phyloP scores from a whole-genome alignment of 805 yeast species.

The Suhomyces pyralidae region DNA sequence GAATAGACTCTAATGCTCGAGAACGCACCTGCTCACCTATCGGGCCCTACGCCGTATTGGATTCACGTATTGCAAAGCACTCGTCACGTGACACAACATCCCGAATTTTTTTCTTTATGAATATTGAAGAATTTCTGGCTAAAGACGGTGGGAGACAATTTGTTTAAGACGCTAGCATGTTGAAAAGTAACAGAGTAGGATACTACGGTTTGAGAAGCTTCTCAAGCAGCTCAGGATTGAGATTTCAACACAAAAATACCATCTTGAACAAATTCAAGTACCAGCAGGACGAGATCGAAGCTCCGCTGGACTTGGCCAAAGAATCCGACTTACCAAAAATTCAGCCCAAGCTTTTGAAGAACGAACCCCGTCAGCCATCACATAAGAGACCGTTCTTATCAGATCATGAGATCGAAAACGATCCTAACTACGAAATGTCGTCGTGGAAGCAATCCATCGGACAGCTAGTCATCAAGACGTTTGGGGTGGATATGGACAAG shows the following conservation, averaged over 20 bases:
- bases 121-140: background rate
- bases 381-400: slow-evolving; percentile 39
- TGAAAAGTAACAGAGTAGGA: background rate
- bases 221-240: background rate
- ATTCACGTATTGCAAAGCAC: background rate
- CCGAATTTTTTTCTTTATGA: background rate
- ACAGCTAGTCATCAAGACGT: slow-evolving; percentile 56
- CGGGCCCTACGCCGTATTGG: background rate
- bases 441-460: slow-evolving; percentile 49
- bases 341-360: slow-evolving; percentile 32
- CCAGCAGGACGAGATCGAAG: slow-evolving; percentile 16
- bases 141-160: background rate
- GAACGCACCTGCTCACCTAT: background rate
- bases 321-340: slow-evolving; percentile 41
- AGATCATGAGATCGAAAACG: slow-evolving; percentile 35
- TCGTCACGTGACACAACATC: background rate
- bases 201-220: background rate
- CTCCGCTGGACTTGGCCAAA: slow-evolving; percentile 37
- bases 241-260: slow-evolving; percentile 10
- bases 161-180: background rate
- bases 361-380: slow-evolving; percentile 34
- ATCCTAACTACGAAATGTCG: slow-evolving; percentile 36
- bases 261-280: slow-evolving; percentile 16
- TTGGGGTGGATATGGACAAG: slow-evolving; percentile 85
- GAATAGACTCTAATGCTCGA: background rate